Base-by-base conservation (phyloP, 2,329 filamentous ascomycete genomes). In the Annulohypoxylon truncatum region DNA sequence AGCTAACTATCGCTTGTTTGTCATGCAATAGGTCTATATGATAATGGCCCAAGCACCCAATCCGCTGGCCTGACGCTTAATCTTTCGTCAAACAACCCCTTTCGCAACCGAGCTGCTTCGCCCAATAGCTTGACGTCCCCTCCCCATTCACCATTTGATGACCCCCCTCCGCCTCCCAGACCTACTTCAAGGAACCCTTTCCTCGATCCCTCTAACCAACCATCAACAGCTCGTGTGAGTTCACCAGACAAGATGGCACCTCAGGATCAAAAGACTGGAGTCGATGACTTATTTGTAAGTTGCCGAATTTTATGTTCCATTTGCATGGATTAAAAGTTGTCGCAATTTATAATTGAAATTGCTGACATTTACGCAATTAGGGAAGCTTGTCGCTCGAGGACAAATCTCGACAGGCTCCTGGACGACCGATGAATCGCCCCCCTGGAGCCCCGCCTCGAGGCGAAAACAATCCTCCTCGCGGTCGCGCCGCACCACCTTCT, bases 21-120 rank as follows among this genome's bases (percentile, higher is more conserved):
- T 52, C 64, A 53, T 69, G 63, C 68, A 77, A 56, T 77, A 82
- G 80, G 79, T 73, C 79, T 79, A 56, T 72, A 73, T 71, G 64
- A 70, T 61, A 68, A 70, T 66, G 70, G 79, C 72, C 83, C 80
- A 68, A 85, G 86, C 73, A 78, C 85, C 74, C 83, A 81, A 70
- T 85, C 86, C 72, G 78, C 85, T 70, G 84, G 83, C 71, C 82
- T 90, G 76, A 82, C 86, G 58, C 81, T 91, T 77, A 90, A 89
- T 79, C 86, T 94, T 75, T 89, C 90, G 78, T 94, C 91, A 78
- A 94, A 94, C 85, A 94, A 94, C 77, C 92, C 92, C 68, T 94
- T 88, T 75, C 90, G 91, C 82, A 92, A 92, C 79, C 88, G 90
- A 75, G 88, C 89, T 69, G 82, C 84, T 35, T 92, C 90, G 69